Percentiles rank a stretch among this genome's conserved stretches.
phyloP scores from a whole-genome alignment of 345 rosid genomes.

The Eucalyptus curtisii region DNA sequence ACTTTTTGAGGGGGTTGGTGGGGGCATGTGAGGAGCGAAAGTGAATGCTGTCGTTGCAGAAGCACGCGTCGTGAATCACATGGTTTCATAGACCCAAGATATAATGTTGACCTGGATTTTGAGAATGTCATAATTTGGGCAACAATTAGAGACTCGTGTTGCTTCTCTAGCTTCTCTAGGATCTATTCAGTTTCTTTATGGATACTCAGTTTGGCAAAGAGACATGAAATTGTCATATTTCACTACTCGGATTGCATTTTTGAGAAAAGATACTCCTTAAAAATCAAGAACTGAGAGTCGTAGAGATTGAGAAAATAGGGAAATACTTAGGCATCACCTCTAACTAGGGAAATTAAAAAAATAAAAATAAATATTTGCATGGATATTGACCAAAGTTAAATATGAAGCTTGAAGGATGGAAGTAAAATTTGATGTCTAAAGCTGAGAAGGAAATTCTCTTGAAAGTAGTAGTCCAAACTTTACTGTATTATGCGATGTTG shows the following conservation, averaged over 20 bases:
- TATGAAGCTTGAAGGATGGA: too few relatives aligned
- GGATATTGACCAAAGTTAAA: too few relatives aligned
- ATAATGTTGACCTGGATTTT: background rate
- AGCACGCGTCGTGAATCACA: background rate
- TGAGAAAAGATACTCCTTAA: background rate
- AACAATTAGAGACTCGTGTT: background rate
- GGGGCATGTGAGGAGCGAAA: background rate
- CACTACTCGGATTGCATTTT: background rate
- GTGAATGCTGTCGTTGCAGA: background rate
- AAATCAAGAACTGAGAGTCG: background rate
- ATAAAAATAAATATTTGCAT: too few relatives aligned
- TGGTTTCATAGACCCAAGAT: background rate
- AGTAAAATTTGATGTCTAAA: too few relatives aligned
- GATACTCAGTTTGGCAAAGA: background rate
- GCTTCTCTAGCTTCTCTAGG: background rate
- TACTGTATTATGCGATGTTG: rapidly evolving
- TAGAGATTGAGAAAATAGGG: too few relatives aligned
- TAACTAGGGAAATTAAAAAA: too few relatives aligned
- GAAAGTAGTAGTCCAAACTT: too few relatives aligned
- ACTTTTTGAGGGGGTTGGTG: background rate
- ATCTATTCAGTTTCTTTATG: background rate
- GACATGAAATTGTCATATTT: background rate
- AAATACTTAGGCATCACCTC: too few relatives aligned
- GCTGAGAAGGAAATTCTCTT: too few relatives aligned
- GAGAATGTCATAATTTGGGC: background rate